Conservation (phyloP, 2,329 filamentous ascomycete species). For the Penicillium sp. region DNA sequence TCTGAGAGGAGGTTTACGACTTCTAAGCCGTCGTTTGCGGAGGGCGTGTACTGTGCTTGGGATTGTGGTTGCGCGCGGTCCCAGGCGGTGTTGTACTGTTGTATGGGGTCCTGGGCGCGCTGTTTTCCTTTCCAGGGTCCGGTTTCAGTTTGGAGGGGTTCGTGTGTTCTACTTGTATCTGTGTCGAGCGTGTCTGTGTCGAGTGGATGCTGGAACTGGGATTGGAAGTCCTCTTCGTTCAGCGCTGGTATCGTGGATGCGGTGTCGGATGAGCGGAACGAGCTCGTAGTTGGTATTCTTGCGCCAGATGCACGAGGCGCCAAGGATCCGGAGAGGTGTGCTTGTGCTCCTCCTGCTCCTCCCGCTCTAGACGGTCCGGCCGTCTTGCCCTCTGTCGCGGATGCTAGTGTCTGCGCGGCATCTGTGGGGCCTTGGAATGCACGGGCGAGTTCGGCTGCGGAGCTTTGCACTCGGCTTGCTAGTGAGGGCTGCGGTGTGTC, state of each 20-base stretch:
- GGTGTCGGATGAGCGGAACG: neutral
- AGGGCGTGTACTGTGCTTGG: constrained; percentile 1
- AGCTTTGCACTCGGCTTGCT: constrained; percentile 28
- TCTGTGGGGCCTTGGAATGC: constrained; percentile 20
- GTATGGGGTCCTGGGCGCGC: constrained; percentile 11
- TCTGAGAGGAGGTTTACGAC: constrained; percentile 40
- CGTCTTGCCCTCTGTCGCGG: constrained; percentile 14
- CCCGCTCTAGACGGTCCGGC: constrained; percentile 7
- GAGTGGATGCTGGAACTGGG: neutral
- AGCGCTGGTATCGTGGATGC: constrained; percentile 11
- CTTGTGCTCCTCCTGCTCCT: neutral
- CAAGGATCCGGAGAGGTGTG: neutral
- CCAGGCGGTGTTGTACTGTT: constrained; percentile 23
- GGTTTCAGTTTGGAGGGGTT: neutral
- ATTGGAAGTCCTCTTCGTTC: constrained; percentile 21
- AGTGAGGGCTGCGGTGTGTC: constrained; percentile 18
- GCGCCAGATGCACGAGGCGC: neutral
- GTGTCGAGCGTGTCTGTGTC: neutral
- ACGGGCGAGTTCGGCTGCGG: constrained; percentile 32
- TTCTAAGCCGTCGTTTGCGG: constrained; percentile 36
- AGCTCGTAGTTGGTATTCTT: neutral
- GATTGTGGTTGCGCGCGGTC: constrained; percentile 8
- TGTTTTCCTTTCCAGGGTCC: constrained; percentile 21
- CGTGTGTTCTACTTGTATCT: too few species aligned
- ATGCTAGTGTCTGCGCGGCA: constrained; percentile 16